Evolutionary conservation across 129 eudicot species (phyloP), one percentile per base, ranked within the genome.

Genomic region (Oenanthe sinensis): DNA sequence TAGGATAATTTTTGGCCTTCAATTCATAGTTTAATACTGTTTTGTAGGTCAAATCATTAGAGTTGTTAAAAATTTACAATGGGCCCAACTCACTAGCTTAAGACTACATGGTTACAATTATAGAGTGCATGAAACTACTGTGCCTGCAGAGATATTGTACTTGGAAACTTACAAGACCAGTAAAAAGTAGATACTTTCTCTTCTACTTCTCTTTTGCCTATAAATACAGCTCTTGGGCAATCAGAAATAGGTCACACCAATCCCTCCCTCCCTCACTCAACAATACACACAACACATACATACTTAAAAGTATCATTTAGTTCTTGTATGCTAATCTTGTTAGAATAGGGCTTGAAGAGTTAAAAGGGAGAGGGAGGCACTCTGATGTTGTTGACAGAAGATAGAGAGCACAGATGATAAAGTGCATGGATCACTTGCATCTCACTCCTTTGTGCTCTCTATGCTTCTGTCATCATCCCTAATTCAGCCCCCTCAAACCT

Each of bases 341-440:
- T 2, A 12, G 13, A 2, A 48, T 48, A 48, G 12, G 42, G 42
- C 42, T 39, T 39, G 20, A 14, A 20, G 54, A 48, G 54, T 48
- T 15, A 48, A 48, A 46, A 15, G 68, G 15, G 73, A 37, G 73
- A 28, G 75, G 48, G 75, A 37, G 75, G 46, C 45, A 70, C 47
- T 37, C 24, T 70, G 73, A 24, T 68, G 75, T 17, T 70, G 74
- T 70, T 70, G 75, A 70, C 75, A 70, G 75, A 70, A 70, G 75
- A 70, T 70, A 70, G 75, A 70, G 75, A 70, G 75, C 75, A 70
- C 46, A 39, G 75, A 70, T 70, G 75, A 70, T 70, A 48, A 70
- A 33, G 28, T 70, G 75, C 75, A 70, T n/a, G 24, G 20, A 36
- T n/a, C 0, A 10, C n/a, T 12, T 70, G 75, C 75, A 70, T 70